Evolutionary conservation across 2,329 filamentous ascomycete genomes (phyloP).

Genomic region (Ophiosphaerella herpotricha): DNA sequence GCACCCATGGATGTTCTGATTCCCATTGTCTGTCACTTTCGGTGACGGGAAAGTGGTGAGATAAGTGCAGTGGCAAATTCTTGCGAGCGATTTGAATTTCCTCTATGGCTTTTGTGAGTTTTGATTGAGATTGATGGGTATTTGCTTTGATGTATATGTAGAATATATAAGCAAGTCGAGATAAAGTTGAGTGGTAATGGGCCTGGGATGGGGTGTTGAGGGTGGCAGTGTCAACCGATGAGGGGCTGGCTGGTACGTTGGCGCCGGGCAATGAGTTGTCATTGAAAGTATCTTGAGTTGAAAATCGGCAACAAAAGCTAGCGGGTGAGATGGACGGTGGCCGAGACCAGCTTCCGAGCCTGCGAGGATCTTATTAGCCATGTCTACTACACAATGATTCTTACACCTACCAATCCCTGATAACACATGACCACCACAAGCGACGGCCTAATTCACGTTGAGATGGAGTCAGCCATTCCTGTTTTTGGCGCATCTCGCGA

Average conservation of each 20-base stretch:
- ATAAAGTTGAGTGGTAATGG: slow-evolving; percentile 16
- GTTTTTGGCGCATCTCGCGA: slow-evolving; percentile 8
- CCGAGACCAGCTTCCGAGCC: slow-evolving; percentile 15
- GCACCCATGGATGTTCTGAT: slow-evolving; percentile 9
- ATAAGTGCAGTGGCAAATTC: slow-evolving; percentile 2
- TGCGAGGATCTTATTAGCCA: background rate
- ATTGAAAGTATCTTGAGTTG: slow-evolving; percentile 4
- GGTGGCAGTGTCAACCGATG: slow-evolving; percentile 1
- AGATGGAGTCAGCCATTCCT: slow-evolving; percentile 9
- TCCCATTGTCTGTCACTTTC: slow-evolving; percentile 12
- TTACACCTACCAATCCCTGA: slow-evolving; percentile 10
- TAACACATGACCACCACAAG: slow-evolving; percentile 17
- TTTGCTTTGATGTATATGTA: slow-evolving; percentile 18
- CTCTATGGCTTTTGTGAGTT: slow-evolving; percentile 14
- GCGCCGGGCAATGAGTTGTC: slow-evolving; percentile 3
- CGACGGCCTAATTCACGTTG: slow-evolving; percentile 11
- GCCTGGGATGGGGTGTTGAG: slow-evolving; percentile 8
- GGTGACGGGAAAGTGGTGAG: slow-evolving; percentile 8
- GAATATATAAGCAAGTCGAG: slow-evolving; percentile 11
- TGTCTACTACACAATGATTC: too few relatives aligned
- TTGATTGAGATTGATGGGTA: slow-evolving; percentile 12
- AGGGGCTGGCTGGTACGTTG: background rate
- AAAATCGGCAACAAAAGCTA: slow-evolving; percentile 15
- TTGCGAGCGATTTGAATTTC: background rate
- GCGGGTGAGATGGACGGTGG: slow-evolving; percentile 14